Base-by-base conservation (phyloP, 345 rosid genomes). In the Luvunga scandens region DNA sequence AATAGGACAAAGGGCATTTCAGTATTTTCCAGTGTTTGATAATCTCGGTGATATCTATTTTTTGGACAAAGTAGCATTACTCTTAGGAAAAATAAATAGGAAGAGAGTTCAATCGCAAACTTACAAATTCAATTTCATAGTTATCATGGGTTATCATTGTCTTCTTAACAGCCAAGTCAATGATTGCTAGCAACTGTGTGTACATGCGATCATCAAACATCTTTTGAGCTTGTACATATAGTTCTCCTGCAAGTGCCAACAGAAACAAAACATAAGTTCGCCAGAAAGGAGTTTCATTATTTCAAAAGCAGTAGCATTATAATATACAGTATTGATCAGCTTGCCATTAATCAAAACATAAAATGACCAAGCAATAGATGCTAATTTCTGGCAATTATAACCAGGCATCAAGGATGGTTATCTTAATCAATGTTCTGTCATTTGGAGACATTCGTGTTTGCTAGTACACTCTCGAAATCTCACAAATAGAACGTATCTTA, bases 151-250 rank as follows among this genome's bases (percentile, higher is more conserved):
- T 67, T 75, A 84, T 45, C 73, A 86, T 71, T 53, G 92, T 84
- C 86, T 94, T 90, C 75, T 89, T 89, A 60, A 91, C 72, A 73
- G 94, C 91, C 80, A 90, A 80, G 84, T 90, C 88, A 77, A 96
- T 74, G 66, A 89, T 92, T 81, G 83, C 90, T 84, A 93, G 86
- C 84, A 96, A 80, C 80, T 89, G 97, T 81, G 84, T 86, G 85
- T 90, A 96, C 95, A 88, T 90, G 78, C 68, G 72, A 83, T 87
- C 88, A 77, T 94, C 97, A 90, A 96, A 96, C 97, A 93, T 94
- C 76, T 63, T 85, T 81, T 83, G 88, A 48, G 99, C 92, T 81
- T 94, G 98, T 75, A 87, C 86, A 79, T 96, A 94, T 61, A 92
- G 77, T 84, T 96, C 99, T 79, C 99, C 99, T 95, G 89, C 75